phyloP scores from a whole-genome alignment of 495 filamentous ascomycete species.

The Talaromyces nanjingensis region DNA sequence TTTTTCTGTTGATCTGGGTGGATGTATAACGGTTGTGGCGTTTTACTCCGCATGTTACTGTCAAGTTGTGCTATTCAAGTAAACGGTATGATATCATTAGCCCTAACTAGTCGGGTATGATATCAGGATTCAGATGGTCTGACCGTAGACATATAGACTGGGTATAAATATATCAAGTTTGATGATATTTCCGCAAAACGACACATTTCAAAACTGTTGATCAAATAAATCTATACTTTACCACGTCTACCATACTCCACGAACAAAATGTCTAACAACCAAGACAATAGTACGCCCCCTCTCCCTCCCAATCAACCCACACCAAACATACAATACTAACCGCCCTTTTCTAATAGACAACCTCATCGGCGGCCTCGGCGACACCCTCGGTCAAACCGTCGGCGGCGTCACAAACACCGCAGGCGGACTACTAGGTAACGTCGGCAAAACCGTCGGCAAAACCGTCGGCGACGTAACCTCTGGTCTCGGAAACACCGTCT shows the following conservation, averaged over 20 bases:
- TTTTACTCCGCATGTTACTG: not conserved
- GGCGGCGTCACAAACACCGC: constrained; percentile 28
- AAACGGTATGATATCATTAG: constrained; percentile 8
- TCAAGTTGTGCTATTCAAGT: not conserved
- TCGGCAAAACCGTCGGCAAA: constrained; percentile 29
- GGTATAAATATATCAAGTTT: not conserved
- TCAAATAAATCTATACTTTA: not conserved
- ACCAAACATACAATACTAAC: not conserved
- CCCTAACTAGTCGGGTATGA: constrained; percentile 6
- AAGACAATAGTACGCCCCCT: not conserved
- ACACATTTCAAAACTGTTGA: not conserved
- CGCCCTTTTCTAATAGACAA: constrained; percentile 4
- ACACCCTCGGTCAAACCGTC: constrained; percentile 32
- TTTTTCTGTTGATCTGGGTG: not conserved
- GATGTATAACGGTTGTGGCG: not conserved
- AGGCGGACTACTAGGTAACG: constrained; percentile 24
- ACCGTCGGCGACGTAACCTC: constrained; percentile 28
- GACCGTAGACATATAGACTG: not conserved
- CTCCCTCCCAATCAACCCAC: not conserved
- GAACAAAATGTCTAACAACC: constrained; percentile 4
- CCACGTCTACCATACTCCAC: not conserved
- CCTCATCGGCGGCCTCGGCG: constrained; percentile 26
- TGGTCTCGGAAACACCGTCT: constrained; percentile 28
- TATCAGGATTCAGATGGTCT: constrained; percentile 6
- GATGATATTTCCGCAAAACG: not conserved